Evolutionary conservation across 2,329 filamentous ascomycete genomes (phyloP), one percentile per base, ranked within the genome.

Genomic region (Fusarium verticillioides): DNA sequence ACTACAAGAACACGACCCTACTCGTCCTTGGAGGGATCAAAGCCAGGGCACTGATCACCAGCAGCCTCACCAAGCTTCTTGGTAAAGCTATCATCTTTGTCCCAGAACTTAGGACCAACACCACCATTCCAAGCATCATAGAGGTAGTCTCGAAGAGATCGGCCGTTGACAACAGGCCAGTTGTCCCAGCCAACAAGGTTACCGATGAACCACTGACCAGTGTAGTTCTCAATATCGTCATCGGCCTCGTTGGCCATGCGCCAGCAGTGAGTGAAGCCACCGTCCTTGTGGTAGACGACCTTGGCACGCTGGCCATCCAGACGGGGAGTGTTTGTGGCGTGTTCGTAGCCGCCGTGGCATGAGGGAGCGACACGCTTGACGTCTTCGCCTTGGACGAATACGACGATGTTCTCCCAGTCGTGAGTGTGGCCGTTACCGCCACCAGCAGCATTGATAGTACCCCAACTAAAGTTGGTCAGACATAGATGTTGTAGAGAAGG

Each of bases 281-380:
- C 78, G 53, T 83, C 81, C 72, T 83, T 83, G 70, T 83, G 82
- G 70, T 83, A 83, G 11, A 83, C 80, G 2, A 83, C 69, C 77
- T 83, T 83, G 44, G 81, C 79, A 19, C 80, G 81, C 15, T 75
- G 61, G 13, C 53, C 67, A 3, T 74, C 71, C 2, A 68, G 58
- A 7, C 61, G 70, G 5, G 63, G 56, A 4, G 52, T 37, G 13
- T 66, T 56, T 5, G 70, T 60, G 8, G 67, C 47, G 21, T 49
- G 26, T 3, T 73, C 9, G 30, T 73, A 73, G 10, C 66, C 43
- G 2, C 66, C 66, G 3, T 73, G 70, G 36, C 56, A 61, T 2
- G 70, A 73, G 3, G 66, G 60, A 1, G 70, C 70, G 3, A 73
- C 70, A 0, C 66, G 65, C 52, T 69, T 69, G 28, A 74, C 70